These are phyloP conservation scores for Nadsonia commutata DNA, from an alignment of 1,139 yeast genomes.

Conservation along the genomic window DNA sequence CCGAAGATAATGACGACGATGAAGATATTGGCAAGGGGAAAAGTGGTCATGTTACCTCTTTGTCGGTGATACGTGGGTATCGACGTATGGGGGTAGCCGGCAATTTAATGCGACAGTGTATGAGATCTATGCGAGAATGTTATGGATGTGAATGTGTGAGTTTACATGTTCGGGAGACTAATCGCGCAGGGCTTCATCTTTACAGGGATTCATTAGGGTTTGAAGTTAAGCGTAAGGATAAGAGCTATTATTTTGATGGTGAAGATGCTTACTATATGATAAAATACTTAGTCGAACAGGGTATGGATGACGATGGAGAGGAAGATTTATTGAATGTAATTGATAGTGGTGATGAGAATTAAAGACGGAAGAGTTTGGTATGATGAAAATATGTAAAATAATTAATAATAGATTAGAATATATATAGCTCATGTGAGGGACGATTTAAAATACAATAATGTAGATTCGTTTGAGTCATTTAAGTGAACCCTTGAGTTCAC, in stretches of 20 bases:
- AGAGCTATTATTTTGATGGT: conserved; percentile 85
- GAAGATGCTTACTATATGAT: conserved; percentile 98
- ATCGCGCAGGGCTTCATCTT: conserved; percentile 85
- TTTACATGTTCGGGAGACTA: conserved; percentile 84
- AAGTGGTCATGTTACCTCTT: conserved; percentile 93
- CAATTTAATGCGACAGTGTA: conserved; percentile 80
- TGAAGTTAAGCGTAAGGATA: conserved; percentile 67
- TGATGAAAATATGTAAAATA: too few relatives aligned
- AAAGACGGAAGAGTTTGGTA: too few relatives aligned
- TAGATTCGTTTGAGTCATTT: too few relatives aligned
- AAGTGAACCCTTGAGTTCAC: too few relatives aligned
- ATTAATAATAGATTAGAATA: too few relatives aligned
- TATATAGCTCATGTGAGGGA: too few relatives aligned
- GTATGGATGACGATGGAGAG: conserved; percentile 15
- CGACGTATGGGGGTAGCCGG: conserved; percentile 93
- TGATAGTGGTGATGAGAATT: too few relatives aligned
- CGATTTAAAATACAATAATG: too few relatives aligned
- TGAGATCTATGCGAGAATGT: conserved; percentile 66
- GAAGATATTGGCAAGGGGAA: conserved; percentile 15
- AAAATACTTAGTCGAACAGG: conserved; percentile 12
- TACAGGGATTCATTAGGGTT: conserved; percentile 77
- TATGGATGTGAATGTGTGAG: conserved; percentile 77
- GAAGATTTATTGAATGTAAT: conserved; percentile 18
- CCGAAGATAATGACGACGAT: conserved; percentile 9
- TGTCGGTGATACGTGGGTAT: conserved; percentile 90